Percentiles rank a stretch among this genome's conserved stretches.
These are phyloP conservation scores for Colletotrichum destructivum DNA, from an alignment of 2,329 filamentous ascomycete species.

Conservation along the genomic window DNA sequence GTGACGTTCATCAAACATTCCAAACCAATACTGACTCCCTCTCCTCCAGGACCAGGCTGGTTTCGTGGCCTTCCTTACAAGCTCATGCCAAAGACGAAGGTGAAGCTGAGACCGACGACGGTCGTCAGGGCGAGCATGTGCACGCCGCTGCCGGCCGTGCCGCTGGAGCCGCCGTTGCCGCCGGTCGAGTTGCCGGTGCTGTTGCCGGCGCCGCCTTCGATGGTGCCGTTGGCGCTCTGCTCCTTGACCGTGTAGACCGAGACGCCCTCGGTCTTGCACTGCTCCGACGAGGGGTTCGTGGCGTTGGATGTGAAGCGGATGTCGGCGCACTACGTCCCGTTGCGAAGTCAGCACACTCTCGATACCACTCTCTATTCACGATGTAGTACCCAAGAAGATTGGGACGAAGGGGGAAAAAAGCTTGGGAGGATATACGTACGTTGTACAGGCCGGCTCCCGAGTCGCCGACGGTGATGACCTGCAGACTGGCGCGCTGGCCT, in stretches of 20 bases:
- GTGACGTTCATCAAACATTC: background rate
- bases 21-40: background rate
- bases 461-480: conserved; percentile 76
- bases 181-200: conserved; percentile 35
- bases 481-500: conserved; percentile 76
- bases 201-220: conserved; percentile 16
- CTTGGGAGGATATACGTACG: conserved; percentile 54
- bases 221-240: conserved; percentile 45
- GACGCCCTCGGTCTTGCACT: conserved; percentile 74
- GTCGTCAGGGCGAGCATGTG: conserved; percentile 50
- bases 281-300: conserved; percentile 58
- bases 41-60: too few species aligned
- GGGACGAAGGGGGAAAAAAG: background rate
- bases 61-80: conserved; percentile 46
- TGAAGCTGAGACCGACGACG: conserved; percentile 55
- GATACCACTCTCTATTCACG: too few species aligned
- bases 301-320: conserved; percentile 74
- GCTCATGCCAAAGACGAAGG: conserved; percentile 56
- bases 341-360: conserved; percentile 35
- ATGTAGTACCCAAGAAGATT: background rate
- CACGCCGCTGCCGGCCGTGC: conserved; percentile 42
- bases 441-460: conserved; percentile 77
- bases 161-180: conserved; percentile 34
- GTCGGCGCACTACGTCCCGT: conserved; percentile 75
- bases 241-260: conserved; percentile 52